Conservation (phyloP, 1,284 basidiomycete species). For the Agaricales sp. region DNA sequence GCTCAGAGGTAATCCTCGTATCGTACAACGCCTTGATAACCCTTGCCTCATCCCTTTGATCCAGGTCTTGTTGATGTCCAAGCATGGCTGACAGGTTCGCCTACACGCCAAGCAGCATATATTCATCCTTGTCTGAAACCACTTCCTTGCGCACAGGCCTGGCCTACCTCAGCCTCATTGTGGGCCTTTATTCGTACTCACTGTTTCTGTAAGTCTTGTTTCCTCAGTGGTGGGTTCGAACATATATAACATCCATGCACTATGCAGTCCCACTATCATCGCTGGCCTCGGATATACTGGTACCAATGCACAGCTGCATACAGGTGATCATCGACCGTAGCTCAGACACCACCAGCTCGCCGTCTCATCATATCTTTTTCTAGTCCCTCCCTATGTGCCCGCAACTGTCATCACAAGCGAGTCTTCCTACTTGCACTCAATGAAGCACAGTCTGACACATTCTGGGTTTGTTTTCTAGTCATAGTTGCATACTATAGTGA, state of each 20-base stretch:
- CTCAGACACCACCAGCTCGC: too few relatives aligned
- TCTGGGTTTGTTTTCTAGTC: slow-evolving; percentile 19
- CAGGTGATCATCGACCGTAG: slow-evolving; percentile 24
- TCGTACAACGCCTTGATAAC: too few relatives aligned
- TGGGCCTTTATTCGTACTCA: slow-evolving; percentile 51
- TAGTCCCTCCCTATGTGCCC: slow-evolving; percentile 52
- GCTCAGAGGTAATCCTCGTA: slow-evolving; percentile 36
- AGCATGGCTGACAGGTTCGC: slow-evolving; percentile 38
- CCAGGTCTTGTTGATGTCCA: slow-evolving; percentile 42
- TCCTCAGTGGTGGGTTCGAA: slow-evolving; percentile 3
- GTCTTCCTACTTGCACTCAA: slow-evolving; percentile 1
- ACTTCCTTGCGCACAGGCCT: slow-evolving; percentile 15
- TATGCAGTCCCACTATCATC: slow-evolving; percentile 42
- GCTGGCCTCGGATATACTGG: slow-evolving; percentile 42
- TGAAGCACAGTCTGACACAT: neutral
- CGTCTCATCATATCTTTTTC: neutral
- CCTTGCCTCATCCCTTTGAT: too few relatives aligned
- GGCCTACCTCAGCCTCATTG: slow-evolving; percentile 44
- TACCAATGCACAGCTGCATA: slow-evolving; percentile 41
- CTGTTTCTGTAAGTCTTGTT: slow-evolving; percentile 37
- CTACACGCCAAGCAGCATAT: too few relatives aligned
- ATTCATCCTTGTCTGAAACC: too few relatives aligned
- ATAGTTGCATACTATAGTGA: slow-evolving; percentile 42
- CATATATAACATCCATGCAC: slow-evolving; percentile 1
- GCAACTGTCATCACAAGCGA: slow-evolving; percentile 45